Evolutionary conservation across 2,329 filamentous ascomycete species (phyloP), one percentile per base, ranked within the genome.

Genomic region (Xylaria sp.): DNA sequence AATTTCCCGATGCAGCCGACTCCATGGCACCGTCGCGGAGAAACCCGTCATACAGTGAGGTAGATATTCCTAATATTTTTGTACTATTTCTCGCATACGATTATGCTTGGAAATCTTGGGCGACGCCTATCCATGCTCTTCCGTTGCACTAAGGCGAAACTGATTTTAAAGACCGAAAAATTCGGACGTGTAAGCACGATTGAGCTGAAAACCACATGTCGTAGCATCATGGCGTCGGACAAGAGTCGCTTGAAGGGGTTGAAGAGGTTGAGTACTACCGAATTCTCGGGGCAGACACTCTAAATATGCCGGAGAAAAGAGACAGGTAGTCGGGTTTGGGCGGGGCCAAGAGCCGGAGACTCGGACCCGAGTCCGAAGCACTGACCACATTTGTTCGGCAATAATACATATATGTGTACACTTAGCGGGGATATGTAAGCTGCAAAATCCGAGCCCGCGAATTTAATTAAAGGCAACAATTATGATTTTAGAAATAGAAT

Each of bases 301-400:
- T 34, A 36, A 23, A 50, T 50, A 50, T n/a, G 2, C 23, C 46
- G 46, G 46, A 30, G 28, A 9, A 50, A 50, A 30, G 18, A 13
- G 12, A 12, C 1, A 9, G 23, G 23, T 50, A 7, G 46, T 50
- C 46, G 46, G 46, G 4, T 15, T 18, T 30, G 30, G 7, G 7
- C 25, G 46, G 46, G 46, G 5, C 25, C 8, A 23, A 13, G 20
- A 4, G 13, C 46, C 12, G 3, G 13, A 12, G 5, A 50, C 23
- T 50, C 25, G 46, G 46, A 8, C 46, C 46, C 46, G 46, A 23
- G 46, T 50, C 46, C 25, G 46, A 50, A 30, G 25, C 45, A 50
- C 4, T 2, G 46, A 8, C 23, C 25, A 30, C 13, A 0, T 28
- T 15, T 1, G 13, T 9, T 48, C 23, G 43, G 43, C 2, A 12